Percentiles rank a stretch among this genome's conserved stretches.
Evolutionary conservation across 176 grass and related monocot genomes (phyloP).

Genomic region (Cenchrus americanus): DNA sequence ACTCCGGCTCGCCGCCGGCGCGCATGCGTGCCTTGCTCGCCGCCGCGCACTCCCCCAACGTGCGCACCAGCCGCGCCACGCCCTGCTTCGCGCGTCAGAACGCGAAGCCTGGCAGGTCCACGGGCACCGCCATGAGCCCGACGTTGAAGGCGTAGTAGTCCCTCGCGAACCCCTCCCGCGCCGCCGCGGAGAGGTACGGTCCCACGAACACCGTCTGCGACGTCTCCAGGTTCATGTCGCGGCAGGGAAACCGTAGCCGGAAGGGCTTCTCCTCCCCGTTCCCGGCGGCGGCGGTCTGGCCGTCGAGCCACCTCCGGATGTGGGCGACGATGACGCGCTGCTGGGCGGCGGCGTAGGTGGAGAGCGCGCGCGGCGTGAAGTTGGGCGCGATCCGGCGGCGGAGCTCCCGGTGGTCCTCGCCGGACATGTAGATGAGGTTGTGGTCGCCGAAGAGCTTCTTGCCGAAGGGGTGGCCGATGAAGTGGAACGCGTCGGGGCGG

Average conservation of each 20-base stretch:
- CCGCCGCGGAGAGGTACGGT: slow-evolving; percentile 56
- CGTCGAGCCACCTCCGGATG: slow-evolving; percentile 49
- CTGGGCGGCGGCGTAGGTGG: slow-evolving; percentile 68
- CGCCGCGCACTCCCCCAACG: slow-evolving; percentile 40
- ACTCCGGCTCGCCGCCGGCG: slow-evolving; percentile 55
- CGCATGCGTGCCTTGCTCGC: slow-evolving; percentile 59
- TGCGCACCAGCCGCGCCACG: slow-evolving; percentile 52
- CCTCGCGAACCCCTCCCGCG: slow-evolving; percentile 48
- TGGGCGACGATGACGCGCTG: slow-evolving; percentile 64
- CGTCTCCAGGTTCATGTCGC: slow-evolving; percentile 86
- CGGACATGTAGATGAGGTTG: no score
- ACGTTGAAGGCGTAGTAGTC: slow-evolving; percentile 79
- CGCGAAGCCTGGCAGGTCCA: slow-evolving; percentile 74
- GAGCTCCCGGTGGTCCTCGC: slow-evolving; percentile 41
- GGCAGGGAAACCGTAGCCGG: slow-evolving; percentile 55
- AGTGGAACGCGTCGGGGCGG: neutral
- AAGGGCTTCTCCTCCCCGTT: neutral
- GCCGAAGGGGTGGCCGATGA: neutral
- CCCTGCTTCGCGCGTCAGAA: slow-evolving; percentile 60
- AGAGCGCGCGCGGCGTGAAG: slow-evolving; percentile 41
- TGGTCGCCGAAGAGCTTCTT: slow-evolving; percentile 3
- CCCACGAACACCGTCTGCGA: slow-evolving; percentile 73
- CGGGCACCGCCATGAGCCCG: slow-evolving; percentile 69
- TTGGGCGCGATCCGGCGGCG: no score
- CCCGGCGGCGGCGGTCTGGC: neutral